These are phyloP conservation scores for Jasminum sambac DNA, from an alignment of 257 asterid species.

Conservation along the genomic window DNA sequence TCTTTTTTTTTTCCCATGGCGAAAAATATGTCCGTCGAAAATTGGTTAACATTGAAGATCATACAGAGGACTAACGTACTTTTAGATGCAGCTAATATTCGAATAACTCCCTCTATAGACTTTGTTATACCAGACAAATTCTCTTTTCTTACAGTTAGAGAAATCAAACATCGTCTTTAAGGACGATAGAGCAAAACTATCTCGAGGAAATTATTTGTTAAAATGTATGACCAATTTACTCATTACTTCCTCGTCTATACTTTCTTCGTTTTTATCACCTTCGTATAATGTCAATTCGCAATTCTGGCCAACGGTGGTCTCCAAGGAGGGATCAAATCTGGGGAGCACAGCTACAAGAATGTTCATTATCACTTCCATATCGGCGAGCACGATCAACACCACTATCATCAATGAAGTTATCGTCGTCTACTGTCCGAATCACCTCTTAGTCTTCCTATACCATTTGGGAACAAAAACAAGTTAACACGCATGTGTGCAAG, in stretches of 20 bases:
- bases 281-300: too few relatives aligned
- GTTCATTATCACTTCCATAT: slow-evolving; percentile 41
- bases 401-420: slow-evolving; percentile 54
- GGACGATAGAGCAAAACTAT: slow-evolving; percentile 80
- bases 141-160: slow-evolving; percentile 53
- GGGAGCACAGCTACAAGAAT: slow-evolving; percentile 41
- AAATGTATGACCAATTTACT: neutral
- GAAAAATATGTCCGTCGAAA: slow-evolving; percentile 43
- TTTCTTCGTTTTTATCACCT: too few relatives aligned
- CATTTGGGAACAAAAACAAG: slow-evolving; percentile 6
- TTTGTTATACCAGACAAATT: slow-evolving; percentile 76
- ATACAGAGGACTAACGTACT: slow-evolving; percentile 52
- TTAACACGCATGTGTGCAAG: neutral
- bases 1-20: too few relatives aligned
- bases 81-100: slow-evolving; percentile 44
- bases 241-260: neutral
- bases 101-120: slow-evolving; percentile 29
- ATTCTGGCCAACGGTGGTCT: slow-evolving; percentile 8
- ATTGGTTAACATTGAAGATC: slow-evolving; percentile 51
- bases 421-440: slow-evolving; percentile 39
- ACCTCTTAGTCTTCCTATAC: slow-evolving; percentile 48
- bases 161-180: slow-evolving; percentile 55
- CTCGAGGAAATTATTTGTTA: slow-evolving; percentile 55
- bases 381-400: slow-evolving; percentile 50
- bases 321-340: slow-evolving; percentile 34